A percentile compares a stretch with the other conserved stretches of the same genome.
Conservation (phyloP, 2,329 filamentous ascomycete species). For the Penicillium corylophilum region DNA sequence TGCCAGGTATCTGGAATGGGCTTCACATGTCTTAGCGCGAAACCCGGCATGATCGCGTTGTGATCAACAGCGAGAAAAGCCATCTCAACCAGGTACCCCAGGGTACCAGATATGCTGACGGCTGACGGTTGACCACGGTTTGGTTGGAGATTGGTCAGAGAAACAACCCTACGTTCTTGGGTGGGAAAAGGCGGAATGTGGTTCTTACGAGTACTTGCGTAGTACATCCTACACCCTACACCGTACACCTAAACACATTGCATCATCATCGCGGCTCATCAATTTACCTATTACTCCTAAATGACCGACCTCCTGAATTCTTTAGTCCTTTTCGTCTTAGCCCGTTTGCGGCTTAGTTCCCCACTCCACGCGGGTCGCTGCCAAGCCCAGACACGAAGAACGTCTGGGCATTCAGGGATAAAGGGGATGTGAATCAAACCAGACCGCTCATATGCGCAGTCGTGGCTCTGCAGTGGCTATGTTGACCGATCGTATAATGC, state of each 20-base stretch:
- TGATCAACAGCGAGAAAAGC: neutral
- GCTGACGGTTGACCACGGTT: neutral
- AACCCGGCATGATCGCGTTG: slow-evolving; percentile 1
- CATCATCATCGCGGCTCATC: neutral
- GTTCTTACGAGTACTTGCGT: neutral
- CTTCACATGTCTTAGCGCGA: neutral
- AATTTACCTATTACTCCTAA: neutral
- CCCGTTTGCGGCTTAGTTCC: slow-evolving; percentile 11
- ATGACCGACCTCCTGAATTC: neutral
- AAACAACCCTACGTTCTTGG: slow-evolving; percentile 5
- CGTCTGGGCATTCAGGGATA: neutral
- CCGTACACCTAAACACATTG: neutral
- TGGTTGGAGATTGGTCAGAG: neutral
- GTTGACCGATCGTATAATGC: slow-evolving; percentile 1
- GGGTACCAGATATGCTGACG: neutral
- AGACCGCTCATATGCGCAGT: neutral
- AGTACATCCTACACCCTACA: neutral
- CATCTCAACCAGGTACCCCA: too few species aligned
- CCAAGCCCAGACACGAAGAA: slow-evolving; percentile 4
- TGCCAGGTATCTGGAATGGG: neutral
- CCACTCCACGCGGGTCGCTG: slow-evolving; percentile 13
- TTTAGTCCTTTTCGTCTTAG: neutral
- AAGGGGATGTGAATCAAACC: neutral
- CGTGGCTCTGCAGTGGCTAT: neutral
- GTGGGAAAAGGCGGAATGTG: slow-evolving; percentile 10